A percentile compares a stretch with the other conserved stretches of the same genome.
These are phyloP conservation scores for Linderina pennispora DNA, from an alignment of 192 early-diverging fungal genomes.

Conservation along the genomic window DNA sequence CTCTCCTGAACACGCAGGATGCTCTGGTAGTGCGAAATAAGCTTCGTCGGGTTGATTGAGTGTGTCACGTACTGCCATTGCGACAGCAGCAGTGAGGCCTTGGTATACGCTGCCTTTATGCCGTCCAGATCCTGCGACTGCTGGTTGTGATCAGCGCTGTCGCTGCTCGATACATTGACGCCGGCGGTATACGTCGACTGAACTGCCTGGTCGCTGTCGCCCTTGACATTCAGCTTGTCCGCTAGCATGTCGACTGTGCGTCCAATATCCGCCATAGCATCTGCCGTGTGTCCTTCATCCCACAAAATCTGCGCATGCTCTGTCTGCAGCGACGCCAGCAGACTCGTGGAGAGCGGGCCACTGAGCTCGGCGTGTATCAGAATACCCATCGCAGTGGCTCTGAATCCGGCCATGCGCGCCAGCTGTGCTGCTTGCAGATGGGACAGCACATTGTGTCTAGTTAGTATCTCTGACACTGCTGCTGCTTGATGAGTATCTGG, in stretches of 20 bases:
- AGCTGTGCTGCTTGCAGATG: slow-evolving; percentile 39
- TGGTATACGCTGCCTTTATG: slow-evolving; percentile 23
- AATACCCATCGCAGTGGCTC: slow-evolving; percentile 38
- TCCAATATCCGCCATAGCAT: slow-evolving; percentile 28
- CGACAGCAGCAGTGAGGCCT: slow-evolving; percentile 23
- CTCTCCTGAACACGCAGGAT: slow-evolving; percentile 33
- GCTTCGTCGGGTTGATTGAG: slow-evolving; percentile 5
- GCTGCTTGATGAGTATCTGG: background rate
- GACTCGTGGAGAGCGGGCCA: slow-evolving; percentile 8
- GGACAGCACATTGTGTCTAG: slow-evolving; percentile 19
- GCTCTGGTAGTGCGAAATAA: slow-evolving; percentile 26
- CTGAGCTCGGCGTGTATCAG: slow-evolving; percentile 32
- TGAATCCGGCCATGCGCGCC: slow-evolving; percentile 28
- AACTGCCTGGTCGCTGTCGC: background rate
- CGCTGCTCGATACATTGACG: background rate
- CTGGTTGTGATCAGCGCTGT: background rate
- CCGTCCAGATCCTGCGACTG: slow-evolving; percentile 6
- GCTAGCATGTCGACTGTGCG: slow-evolving; percentile 20
- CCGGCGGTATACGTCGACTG: background rate
- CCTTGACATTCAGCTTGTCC: slow-evolving; percentile 15
- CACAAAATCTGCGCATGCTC: slow-evolving; percentile 43
- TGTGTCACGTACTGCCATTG: slow-evolving; percentile 35
- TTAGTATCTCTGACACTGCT: slow-evolving; percentile 5
- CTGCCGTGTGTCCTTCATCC: slow-evolving; percentile 32
- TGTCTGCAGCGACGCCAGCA: slow-evolving; percentile 29